Evolutionary conservation across 768 basidiomycete species (phyloP).

Genomic region (Lactarius psammicola): DNA sequence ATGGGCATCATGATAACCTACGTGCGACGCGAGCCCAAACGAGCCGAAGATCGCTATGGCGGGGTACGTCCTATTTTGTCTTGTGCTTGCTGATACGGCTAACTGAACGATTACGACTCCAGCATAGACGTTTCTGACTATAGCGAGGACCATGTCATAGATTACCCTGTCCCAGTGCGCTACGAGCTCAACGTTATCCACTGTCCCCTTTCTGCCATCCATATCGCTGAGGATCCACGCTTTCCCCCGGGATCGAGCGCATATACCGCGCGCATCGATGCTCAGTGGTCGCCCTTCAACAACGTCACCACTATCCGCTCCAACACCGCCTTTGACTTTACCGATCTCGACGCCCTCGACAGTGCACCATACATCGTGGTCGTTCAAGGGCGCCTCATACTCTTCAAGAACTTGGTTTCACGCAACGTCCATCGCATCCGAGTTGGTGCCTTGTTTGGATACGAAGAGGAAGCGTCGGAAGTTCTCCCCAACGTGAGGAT

Average conservation of each 20-base stretch:
- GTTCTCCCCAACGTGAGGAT: conserved; percentile 22
- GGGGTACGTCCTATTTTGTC: conserved; percentile 6
- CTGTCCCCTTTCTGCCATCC: conserved; percentile 24
- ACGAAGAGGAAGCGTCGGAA: conserved; percentile 22
- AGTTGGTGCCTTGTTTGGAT: conserved; percentile 23
- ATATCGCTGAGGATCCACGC: conserved; percentile 25
- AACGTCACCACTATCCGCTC: conserved; percentile 20
- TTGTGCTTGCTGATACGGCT: background rate
- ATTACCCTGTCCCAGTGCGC: conserved; percentile 26
- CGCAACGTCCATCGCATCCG: conserved; percentile 16
- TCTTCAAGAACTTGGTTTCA: conserved; percentile 24
- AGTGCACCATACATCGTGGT: conserved; percentile 15
- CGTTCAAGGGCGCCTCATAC: conserved; percentile 17
- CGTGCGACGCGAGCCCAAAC: conserved; percentile 25
- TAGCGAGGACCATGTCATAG: conserved; percentile 23
- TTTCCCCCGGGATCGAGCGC: conserved; percentile 25
- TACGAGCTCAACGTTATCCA: conserved; percentile 25
- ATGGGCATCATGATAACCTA: conserved; percentile 28
- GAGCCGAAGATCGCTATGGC: conserved; percentile 12
- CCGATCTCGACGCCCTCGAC: conserved; percentile 23
- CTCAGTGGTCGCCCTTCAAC: conserved; percentile 14
- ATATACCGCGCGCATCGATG: conserved; percentile 18
- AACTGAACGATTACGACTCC: background rate
- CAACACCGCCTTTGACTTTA: conserved; percentile 22
- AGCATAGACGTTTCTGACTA: conserved; percentile 27